Base-by-base conservation (phyloP, 306 rosid species). In the Corylus americana region DNA sequence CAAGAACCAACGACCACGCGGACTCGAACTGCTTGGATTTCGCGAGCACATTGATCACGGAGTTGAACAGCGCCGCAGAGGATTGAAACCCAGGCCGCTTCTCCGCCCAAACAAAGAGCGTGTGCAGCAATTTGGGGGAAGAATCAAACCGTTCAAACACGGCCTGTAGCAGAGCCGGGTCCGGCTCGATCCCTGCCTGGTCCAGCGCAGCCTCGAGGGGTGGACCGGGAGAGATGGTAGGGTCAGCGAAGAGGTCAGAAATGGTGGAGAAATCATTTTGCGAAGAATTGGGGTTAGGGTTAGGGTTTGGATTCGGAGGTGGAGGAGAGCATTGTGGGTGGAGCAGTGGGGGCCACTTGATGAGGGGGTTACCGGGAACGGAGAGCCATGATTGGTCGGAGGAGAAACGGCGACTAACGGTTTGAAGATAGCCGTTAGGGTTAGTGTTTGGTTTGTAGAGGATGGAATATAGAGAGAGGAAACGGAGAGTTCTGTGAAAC, bases 81-180 rank as follows among this genome's bases (percentile, higher is more conserved):
- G 88, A 78, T 47, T 51, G 74, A 31, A 90, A 92, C 70, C 85
- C 90, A 12, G 97, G 80, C 80, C 80, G 84, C 70, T 85, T 84
- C 86, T 79, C 81, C 0, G 97, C 92, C 97, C 97, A 94, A 5
- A 90, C 82, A 71, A 86, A 94, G 27, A 94, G 85, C 47, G 96
- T 81, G 77, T 87, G 83, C 7, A 94, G 83, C 54, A 94, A 81
- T 73, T 84, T 92, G 5, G 95, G 95, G 16, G 97, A 94, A 44
- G 91, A 91, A 29, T 77, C 85, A 50, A 91, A 92, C 16, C 78
- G 91, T 18, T 90, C 86, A 69, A 92, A 84, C 1, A 90, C 73
- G 4, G 88, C 83, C 42, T 77, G 86, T 11, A 92, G 11, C 64
- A 90, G 82, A 13, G 45, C 10, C 20, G 87, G 51, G 74, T 22